phyloP scores from a whole-genome alignment of 164 flowering plant genomes.

The Berberis thunbergii region DNA sequence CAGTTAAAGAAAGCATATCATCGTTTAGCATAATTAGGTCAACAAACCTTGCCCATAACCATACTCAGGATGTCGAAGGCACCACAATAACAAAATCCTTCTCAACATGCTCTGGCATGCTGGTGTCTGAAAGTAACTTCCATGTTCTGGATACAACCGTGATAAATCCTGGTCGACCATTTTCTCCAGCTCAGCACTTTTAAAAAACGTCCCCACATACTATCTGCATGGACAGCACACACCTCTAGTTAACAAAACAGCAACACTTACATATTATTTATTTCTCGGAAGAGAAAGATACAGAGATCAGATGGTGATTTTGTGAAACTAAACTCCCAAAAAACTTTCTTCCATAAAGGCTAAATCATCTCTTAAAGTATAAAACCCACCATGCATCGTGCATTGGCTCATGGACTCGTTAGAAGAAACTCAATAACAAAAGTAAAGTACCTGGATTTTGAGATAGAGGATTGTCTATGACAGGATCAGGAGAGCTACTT shows the following conservation, averaged over 20 bases:
- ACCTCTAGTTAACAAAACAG: neutral
- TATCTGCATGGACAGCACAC: slow-evolving; percentile 50
- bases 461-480: slow-evolving; percentile 86
- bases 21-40: neutral
- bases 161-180: slow-evolving; percentile 91
- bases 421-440: neutral
- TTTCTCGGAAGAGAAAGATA: neutral
- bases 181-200: slow-evolving; percentile 87
- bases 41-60: slow-evolving; percentile 85
- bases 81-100: slow-evolving; percentile 79
- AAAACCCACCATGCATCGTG: no score
- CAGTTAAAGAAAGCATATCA: neutral
- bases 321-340: no score
- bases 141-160: slow-evolving; percentile 87
- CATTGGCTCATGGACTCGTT: no score
- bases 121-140: slow-evolving; percentile 81
- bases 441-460: slow-evolving; percentile 68
- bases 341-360: no score
- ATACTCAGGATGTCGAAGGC: slow-evolving; percentile 74
- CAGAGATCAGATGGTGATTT: neutral
- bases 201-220: slow-evolving; percentile 93
- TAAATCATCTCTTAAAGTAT: no score
- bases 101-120: slow-evolving; percentile 83
- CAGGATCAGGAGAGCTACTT: slow-evolving; percentile 48
- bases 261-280: neutral